Percentiles rank a stretch among this genome's conserved stretches.
These are phyloP conservation scores for Quercus gilva DNA, from an alignment of 306 rosid species.

Conservation along the genomic window DNA sequence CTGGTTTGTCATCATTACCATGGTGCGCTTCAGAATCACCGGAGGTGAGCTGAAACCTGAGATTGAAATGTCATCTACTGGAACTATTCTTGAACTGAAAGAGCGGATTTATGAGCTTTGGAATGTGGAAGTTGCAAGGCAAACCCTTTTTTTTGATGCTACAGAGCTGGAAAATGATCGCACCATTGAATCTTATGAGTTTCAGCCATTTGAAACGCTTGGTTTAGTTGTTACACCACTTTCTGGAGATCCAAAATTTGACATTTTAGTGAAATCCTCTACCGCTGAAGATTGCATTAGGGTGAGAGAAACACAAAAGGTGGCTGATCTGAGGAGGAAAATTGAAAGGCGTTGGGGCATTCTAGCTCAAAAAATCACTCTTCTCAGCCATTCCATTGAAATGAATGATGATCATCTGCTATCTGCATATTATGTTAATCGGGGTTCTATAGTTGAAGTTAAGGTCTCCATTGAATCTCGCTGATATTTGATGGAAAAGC, in stretches of 20 bases:
- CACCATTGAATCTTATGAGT: not conserved
- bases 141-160: constrained; percentile 20
- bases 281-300: constrained; percentile 21
- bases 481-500: constrained; percentile 4
- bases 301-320: constrained; percentile 30
- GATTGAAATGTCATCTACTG: not conserved
- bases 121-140: constrained; percentile 20
- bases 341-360: constrained; percentile 30
- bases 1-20: not conserved
- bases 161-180: constrained; percentile 1
- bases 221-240: constrained; percentile 22
- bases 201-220: not conserved
- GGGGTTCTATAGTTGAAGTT: constrained; percentile 21
- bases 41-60: constrained; percentile 30
- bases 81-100: constrained; percentile 26
- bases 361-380: not conserved
- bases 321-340: constrained; percentile 12
- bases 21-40: not conserved
- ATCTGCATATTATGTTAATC: constrained; percentile 30
- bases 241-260: constrained; percentile 2
- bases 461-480: constrained; percentile 8
- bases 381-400: not conserved
- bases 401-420: constrained; percentile 23
- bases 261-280: not conserved
- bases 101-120: constrained; percentile 13